Base-by-base conservation (phyloP, 768 basidiomycete genomes). In the Suillus plorans region DNA sequence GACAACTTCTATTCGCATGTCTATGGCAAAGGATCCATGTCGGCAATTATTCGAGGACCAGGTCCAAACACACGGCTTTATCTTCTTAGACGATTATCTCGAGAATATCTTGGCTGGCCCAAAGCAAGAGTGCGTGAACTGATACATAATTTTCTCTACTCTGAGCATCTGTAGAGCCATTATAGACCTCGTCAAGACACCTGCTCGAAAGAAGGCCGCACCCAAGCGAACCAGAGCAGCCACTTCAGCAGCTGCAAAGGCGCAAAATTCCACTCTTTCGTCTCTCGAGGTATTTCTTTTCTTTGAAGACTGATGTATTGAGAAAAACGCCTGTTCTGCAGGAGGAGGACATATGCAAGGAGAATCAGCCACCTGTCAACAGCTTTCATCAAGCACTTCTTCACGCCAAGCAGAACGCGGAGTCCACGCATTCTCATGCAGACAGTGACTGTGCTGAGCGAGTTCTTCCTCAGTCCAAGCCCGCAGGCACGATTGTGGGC, bases 171-270 rank as follows among this genome's bases (percentile, higher is more conserved):
- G 18, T 67, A 93, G 92, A 56, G 84, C 86, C 9, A 83, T 94
- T 18, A 87, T 92, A 49, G 91, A 94, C 61, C 82, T 94, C 20
- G 86, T 94, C 3, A 94, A 94, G 77, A 94, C 93, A 1, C 92
- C 92, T 16, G 88, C 90, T 37, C 85, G 91, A 52, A 91, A 85
- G 75, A 91, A 85, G 76, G 81, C 80, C 57, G 74, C 82, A 16
- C 77, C 79, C 4, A 85, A 81, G 68, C 85, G 82, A 68, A 79
- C 83, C 20, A 85, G 85, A 68, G 72, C 80, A n/a, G 77, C 73
- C 31, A 67, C 73, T 13, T 72, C 73, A 20, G 73, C 77, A 4
- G 71, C 80, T 6, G 83, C 83, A 10, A 86, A 84, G 71, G 76
- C 82, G 63, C 82, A 80, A 58, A 77, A 72, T 12, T 69, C 79